These are phyloP conservation scores for Zoysia matrella DNA, from an alignment of 202 grass and related monocot genomes.

Conservation along the genomic window DNA sequence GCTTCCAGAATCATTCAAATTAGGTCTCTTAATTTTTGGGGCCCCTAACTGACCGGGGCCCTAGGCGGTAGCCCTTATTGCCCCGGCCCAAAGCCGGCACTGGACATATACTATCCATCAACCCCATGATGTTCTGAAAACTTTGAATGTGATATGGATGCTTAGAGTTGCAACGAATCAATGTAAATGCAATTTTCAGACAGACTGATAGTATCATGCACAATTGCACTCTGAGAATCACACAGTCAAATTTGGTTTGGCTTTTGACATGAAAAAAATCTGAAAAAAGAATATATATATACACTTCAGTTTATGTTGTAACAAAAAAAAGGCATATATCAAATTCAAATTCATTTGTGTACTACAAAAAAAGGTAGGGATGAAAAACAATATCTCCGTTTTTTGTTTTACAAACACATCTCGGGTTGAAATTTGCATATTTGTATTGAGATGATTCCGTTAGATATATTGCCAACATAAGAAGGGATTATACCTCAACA, in stretches of 20 bases:
- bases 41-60: too few relatives aligned
- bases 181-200: too few relatives aligned
- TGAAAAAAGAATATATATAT: neutral
- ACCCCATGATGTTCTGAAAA: too few relatives aligned
- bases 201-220: neutral
- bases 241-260: neutral
- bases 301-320: neutral
- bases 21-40: too few relatives aligned
- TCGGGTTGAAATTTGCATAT: neutral
- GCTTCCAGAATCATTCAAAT: too few relatives aligned
- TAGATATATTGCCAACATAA: neutral
- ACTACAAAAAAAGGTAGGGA: neutral
- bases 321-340: neutral
- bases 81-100: too few relatives aligned
- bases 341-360: neutral
- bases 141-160: too few relatives aligned
- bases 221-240: neutral
- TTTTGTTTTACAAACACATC: neutral
- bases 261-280: neutral
- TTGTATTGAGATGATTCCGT: neutral
- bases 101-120: too few relatives aligned
- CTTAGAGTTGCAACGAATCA: too few relatives aligned
- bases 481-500: constrained; percentile 4
- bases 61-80: too few relatives aligned
- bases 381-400: neutral